Base-by-base conservation (phyloP, 768 basidiomycete species). In the Mycena polygramma region DNA sequence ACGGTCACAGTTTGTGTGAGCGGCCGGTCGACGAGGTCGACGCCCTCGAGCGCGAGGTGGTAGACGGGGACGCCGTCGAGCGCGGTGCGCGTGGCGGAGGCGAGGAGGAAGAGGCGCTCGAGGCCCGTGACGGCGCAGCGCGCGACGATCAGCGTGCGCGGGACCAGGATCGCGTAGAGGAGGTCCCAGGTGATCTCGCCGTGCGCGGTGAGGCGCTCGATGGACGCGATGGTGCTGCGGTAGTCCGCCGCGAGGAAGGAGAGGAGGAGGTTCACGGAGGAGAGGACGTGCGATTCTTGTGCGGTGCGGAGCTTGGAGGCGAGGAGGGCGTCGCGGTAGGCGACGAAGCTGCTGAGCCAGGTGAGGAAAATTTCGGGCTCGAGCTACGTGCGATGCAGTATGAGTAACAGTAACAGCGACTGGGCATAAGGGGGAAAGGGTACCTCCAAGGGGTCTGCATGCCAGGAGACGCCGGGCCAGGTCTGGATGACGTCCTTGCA, bases 391-490 rank as follows among this genome's bases (percentile, higher is more conserved):
- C 20, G 15, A 22, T n/a, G n/a, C n/a, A n/a, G n/a, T 10, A n/a
- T 14, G 54, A 37, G 36, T 37, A 36, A n/a, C n/a, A n/a, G n/a
- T 22, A n/a, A 1, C 17, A 39, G 8, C 13, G 22, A 66, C 60
- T 63, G 52, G 61, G 43, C 37, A 51, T 22, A 45, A 24, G 2
- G 24, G 19, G 22, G 22, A 68, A 8, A 46, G 20, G 19, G 26
- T 74, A 89, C 89, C 78, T 88, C 86, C 13, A 91, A 81, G 9
- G 89, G 88, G 36, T 88, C 86, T 7, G 86, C 76, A 39, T 87
- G 86, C 90, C 90, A 91, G 10, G 90, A 90, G 30, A 90, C 80
- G 19, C 89, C 90, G 35, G 87, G 87, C 84, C 87, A 88, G 7
- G 84, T 81, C 63, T 85, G 81, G 67, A 91, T 86, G 22, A 91